phyloP scores from a whole-genome alignment of 257 asterid genomes.

The Prunella vulgaris region DNA sequence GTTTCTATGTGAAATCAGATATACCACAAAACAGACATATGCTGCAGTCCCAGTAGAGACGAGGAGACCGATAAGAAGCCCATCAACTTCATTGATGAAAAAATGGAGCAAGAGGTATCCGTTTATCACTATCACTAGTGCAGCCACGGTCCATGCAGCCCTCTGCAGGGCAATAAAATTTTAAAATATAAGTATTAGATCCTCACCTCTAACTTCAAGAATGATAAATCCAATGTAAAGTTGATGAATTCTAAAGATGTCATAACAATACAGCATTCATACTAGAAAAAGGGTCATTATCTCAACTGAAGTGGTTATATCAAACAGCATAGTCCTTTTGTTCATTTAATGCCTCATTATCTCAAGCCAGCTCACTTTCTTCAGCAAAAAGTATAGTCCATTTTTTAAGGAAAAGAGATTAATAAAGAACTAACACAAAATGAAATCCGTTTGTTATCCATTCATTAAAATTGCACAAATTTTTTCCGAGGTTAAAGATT shows the following conservation, averaged over 20 bases:
- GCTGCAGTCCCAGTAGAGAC: conserved; percentile 59
- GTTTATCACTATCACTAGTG: conserved; percentile 78
- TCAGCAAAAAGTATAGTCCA: background rate
- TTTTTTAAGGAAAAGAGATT: background rate
- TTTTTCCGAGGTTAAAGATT: background rate
- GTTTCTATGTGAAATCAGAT: conserved; percentile 60
- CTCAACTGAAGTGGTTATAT: background rate
- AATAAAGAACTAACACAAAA: background rate
- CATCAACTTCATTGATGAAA: conserved; percentile 67
- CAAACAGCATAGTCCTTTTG: background rate
- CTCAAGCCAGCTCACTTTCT: background rate
- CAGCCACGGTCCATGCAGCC: conserved; percentile 89
- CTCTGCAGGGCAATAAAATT: conserved; percentile 34
- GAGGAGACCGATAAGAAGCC: conserved; percentile 48
- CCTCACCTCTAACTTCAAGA: background rate
- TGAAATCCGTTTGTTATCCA: background rate
- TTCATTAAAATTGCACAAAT: background rate
- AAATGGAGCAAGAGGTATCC: conserved; percentile 89
- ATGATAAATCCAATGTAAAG: background rate
- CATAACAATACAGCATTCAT: background rate
- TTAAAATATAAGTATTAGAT: conserved; percentile 9
- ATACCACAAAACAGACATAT: conserved; percentile 60
- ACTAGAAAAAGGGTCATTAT: background rate
- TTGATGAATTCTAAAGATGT: background rate
- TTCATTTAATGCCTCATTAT: background rate